A percentile compares a stretch with the other conserved stretches of the same genome.
Conservation (phyloP, 805 yeast species). For the Zygoascus biomembranicola region DNA sequence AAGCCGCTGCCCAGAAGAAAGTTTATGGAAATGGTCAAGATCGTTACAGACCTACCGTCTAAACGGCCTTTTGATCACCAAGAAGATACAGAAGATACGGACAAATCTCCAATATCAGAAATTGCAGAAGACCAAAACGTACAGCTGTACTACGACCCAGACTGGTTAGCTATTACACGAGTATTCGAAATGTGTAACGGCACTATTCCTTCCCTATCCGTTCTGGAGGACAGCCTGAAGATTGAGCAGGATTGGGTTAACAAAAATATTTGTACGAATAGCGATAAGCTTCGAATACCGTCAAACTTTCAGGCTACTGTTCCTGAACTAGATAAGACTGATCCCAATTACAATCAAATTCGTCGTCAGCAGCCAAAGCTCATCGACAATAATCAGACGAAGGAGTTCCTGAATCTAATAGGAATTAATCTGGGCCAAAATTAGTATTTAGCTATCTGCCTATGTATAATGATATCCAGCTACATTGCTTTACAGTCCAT, state of each 20-base stretch:
- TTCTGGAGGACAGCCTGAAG: slow-evolving; percentile 9
- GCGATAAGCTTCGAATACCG: slow-evolving; percentile 22
- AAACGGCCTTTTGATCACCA: slow-evolving; percentile 8
- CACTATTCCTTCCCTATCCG: slow-evolving; percentile 1
- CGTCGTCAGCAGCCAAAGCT: slow-evolving; percentile 9
- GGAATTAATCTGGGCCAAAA: background rate
- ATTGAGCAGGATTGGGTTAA: slow-evolving; percentile 25
- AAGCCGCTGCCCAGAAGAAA: slow-evolving; percentile 65
- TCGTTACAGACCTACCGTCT: slow-evolving; percentile 20
- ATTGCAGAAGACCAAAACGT: slow-evolving; percentile 1
- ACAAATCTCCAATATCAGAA: background rate
- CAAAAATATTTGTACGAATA: slow-evolving; percentile 18
- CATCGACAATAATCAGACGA: slow-evolving; percentile 23
- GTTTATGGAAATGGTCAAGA: slow-evolving; percentile 45
- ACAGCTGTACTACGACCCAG: slow-evolving; percentile 26
- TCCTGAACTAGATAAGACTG: slow-evolving; percentile 1
- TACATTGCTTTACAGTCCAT: slow-evolving; percentile 1
- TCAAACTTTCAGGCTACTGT: slow-evolving; percentile 16
- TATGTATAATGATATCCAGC: background rate
- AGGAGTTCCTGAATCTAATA: slow-evolving; percentile 20
- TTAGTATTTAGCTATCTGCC: background rate
- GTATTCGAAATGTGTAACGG: slow-evolving; percentile 13
- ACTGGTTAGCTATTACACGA: slow-evolving; percentile 30
- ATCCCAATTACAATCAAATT: background rate
- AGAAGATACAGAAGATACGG: background rate